A percentile compares a stretch with the other conserved stretches of the same genome.
phyloP scores from a whole-genome alignment of 1,284 basidiomycete genomes.

The Cryptococcus neoformans region DNA sequence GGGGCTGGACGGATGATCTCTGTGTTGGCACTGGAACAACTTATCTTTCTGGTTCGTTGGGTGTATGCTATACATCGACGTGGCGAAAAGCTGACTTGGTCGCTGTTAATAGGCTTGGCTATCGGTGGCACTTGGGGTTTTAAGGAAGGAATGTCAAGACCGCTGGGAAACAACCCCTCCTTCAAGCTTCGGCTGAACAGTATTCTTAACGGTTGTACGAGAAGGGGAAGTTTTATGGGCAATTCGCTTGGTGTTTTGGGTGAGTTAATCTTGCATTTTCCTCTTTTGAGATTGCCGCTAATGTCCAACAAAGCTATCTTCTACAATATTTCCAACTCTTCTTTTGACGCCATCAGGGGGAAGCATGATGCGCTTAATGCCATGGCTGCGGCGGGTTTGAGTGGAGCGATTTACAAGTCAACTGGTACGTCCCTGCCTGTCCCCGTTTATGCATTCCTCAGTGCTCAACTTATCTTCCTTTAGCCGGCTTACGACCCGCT shows the following conservation, averaged over 20 bases:
- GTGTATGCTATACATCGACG: not conserved
- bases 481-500: slow-evolving; percentile 87
- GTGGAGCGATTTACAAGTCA: slow-evolving; percentile 89
- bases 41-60: slow-evolving; percentile 87
- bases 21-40: slow-evolving; percentile 99
- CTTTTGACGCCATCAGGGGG: slow-evolving; percentile 82
- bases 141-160: slow-evolving; percentile 86
- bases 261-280: slow-evolving; percentile 46
- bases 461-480: slow-evolving; percentile 2
- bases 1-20: slow-evolving; percentile 98
- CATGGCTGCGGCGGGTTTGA: slow-evolving; percentile 86
- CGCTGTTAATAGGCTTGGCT: slow-evolving; percentile 45
- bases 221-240: slow-evolving; percentile 95
- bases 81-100: not conserved
- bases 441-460: not conserved
- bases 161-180: slow-evolving; percentile 63
- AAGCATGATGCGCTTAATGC: slow-evolving; percentile 89
- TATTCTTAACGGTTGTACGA: slow-evolving; percentile 91
- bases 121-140: slow-evolving; percentile 94
- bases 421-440: slow-evolving; percentile 63
- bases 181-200: slow-evolving; percentile 92
- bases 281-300: not conserved
- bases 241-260: slow-evolving; percentile 98
- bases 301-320: slow-evolving; percentile 64
- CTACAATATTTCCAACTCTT: slow-evolving; percentile 95